These are phyloP conservation scores for Bipolaris gigantea DNA, from an alignment of 2,329 filamentous ascomycete species.

Conservation along the genomic window DNA sequence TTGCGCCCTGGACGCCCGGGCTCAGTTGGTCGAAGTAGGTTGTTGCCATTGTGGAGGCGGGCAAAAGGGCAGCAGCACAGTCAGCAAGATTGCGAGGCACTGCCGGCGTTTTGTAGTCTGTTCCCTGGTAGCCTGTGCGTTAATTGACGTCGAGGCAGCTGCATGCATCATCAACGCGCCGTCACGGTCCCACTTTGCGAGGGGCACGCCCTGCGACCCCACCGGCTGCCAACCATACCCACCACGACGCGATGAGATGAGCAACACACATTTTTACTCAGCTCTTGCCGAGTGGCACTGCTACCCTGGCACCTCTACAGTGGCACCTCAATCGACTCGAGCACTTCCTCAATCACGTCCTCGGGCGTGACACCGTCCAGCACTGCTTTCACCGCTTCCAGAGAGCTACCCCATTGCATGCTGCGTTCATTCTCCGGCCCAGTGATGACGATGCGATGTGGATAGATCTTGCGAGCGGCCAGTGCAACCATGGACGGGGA, in stretches of 20 bases:
- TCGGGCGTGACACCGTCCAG: conserved; percentile 62
- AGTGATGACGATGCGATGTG: conserved; percentile 77
- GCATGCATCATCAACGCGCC: conserved; percentile 11
- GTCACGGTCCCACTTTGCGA: conserved; percentile 14
- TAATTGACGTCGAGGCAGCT: conserved; percentile 1
- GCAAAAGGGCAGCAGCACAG: conserved; percentile 1
- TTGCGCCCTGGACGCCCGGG: conserved; percentile 17
- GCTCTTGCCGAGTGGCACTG: conserved; percentile 5
- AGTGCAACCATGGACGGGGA: conserved; percentile 82
- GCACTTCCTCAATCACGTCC: conserved; percentile 60
- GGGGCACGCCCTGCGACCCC: conserved; percentile 26
- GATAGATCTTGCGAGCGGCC: conserved; percentile 83
- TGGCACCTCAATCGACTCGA: conserved; percentile 60
- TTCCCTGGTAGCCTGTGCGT: conserved; percentile 7
- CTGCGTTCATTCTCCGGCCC: conserved; percentile 75
- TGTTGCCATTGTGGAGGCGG: conserved; percentile 20
- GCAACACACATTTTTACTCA: conserved; percentile 33
- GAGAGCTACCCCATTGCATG: conserved; percentile 87
- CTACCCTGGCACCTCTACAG: conserved; percentile 60
- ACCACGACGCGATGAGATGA: conserved; percentile 26
- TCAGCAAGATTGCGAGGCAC: background rate
- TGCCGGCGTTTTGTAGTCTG: conserved; percentile 7
- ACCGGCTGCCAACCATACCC: conserved; percentile 24
- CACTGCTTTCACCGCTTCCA: conserved; percentile 67
- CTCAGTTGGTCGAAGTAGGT: conserved; percentile 26